Base-by-base conservation (phyloP, 495 filamentous ascomycete species). In the Neurospora tetraspora region DNA sequence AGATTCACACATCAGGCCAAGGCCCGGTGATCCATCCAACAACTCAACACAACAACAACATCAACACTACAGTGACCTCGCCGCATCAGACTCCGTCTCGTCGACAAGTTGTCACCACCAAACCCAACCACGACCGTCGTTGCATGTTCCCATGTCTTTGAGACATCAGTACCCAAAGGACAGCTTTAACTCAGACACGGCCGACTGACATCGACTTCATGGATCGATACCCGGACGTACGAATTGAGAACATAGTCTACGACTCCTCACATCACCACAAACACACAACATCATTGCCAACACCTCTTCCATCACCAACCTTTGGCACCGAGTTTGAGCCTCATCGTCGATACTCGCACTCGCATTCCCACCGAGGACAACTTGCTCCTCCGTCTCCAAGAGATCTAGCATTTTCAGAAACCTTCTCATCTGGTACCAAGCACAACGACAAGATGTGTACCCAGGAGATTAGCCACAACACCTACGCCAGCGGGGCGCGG, bases 71-170 rank as follows among this genome's bases (percentile, higher is more conserved):
- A 27, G 31, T 47, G 31, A 70, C 47, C 72, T 71, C 69, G 14
- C 18, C 47, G 27, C 23, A 47, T 47, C 39, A 47, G 38, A 23
- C 69, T 36, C n/a, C 12, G 16, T 43, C 27, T 37, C 39, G 1
- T 43, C 39, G 27, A 47, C 36, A 70, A 39, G 39, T 43, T 40
- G 68, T 61, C 43, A 40, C 69, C 72, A 71, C 36, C 71, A 39
- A 37, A 39, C 53, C 53, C 71, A 68, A 45, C 20, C 37, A 59
- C 23, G 40, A 70, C 72, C 71, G 11, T 40, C 34, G n/a, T 43
- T 69, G 72, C 47, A 82, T 82, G 80, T 79, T 78, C 81, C 75
- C 81, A 83, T 83, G 81, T 84, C 83, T 80, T 77, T 84, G 80
- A 81, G 71, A 75, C 74, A 77, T 72, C 76, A 76, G 43, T 74